phyloP scores from a whole-genome alignment of 306 rosid genomes.

The Hippophae gyantsensis region DNA sequence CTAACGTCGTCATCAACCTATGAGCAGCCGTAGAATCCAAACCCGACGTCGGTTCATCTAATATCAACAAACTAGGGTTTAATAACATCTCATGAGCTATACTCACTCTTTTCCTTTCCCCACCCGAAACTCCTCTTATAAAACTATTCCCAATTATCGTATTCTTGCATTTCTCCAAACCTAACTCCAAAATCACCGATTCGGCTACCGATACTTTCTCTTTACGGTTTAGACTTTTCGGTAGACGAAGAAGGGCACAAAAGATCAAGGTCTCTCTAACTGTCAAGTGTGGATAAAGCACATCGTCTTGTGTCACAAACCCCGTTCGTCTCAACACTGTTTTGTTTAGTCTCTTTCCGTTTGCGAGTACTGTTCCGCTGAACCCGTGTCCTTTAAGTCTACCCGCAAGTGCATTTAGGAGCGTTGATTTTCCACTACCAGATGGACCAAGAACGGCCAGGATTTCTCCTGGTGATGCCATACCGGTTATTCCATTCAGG shows the following conservation, averaged over 20 bases:
- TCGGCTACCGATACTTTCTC: conserved; percentile 50
- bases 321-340: conserved; percentile 54
- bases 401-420: conserved; percentile 62
- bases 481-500: conserved; percentile 56
- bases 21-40: conserved; percentile 83
- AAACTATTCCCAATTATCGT: conserved; percentile 72
- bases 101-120: conserved; percentile 81
- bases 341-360: conserved; percentile 35
- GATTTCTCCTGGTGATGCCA: conserved; percentile 72
- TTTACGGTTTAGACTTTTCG: conserved; percentile 14
- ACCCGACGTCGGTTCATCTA: conserved; percentile 92
- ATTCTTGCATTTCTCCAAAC: conserved; percentile 55
- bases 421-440: conserved; percentile 84
- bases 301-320: conserved; percentile 72
- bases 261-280: conserved; percentile 69
- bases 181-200: conserved; percentile 54
- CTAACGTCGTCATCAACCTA: conserved; percentile 41
- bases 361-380: conserved; percentile 59
- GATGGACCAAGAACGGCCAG: conserved; percentile 83
- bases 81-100: conserved; percentile 79
- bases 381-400: conserved; percentile 46
- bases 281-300: conserved; percentile 72
- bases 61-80: conserved; percentile 54
- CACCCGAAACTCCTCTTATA: conserved; percentile 80
- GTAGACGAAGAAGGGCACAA: conserved; percentile 79